Evolutionary conservation across 352 stramenopile genomes (phyloP), one percentile per base, ranked within the genome.

Genomic region (Pythium scleroteichum): DNA sequence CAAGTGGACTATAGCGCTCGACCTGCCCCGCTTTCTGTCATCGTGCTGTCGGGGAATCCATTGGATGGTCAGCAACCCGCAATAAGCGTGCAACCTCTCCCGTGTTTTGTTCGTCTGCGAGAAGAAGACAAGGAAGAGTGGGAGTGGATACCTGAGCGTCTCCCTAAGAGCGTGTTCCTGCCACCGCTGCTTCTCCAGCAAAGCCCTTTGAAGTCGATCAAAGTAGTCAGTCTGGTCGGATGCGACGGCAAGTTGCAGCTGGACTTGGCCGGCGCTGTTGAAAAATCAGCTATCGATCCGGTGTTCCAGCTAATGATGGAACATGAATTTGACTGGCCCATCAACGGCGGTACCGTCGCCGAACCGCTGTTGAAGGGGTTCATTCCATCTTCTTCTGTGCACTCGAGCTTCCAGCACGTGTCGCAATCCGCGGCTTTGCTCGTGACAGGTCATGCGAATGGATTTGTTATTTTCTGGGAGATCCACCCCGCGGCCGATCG

Each of bases 21-120:
- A 49, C 57, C 78, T 9, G 78, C 82, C 0, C 84, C 84, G 23
- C 69, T 94, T 16, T 85, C 84, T 2, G 49, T 80, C 8, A 74
- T 92, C 27, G 35, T 91, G 29, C 68, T 94, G 0, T 87, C 80
- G 0, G 84, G 84, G 12, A 88, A 92, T 39, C 81, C 82, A n/a
- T 40, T 94, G 9, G 84, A 90, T 24, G 84, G 84, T 10, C 79
- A 76, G 39, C 72, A 88, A 27, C 82, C 84, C 1, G 60, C 58
- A 1, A 64, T 94, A 26, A 86, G 74, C 44, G 72, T 94, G 19
- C 78, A 90, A 24, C 66, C 63, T 23, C 59, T 94, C n/a, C 82
- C 79, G 9, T 87, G 76, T 50, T 88, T 85, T 39, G 60, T 89
- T 17, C 76, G 74, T 9, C 51, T 86, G 1, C 71, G 70, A 16